A percentile compares a stretch with the other conserved stretches of the same genome.
Evolutionary conservation across 2,329 filamentous ascomycete genomes (phyloP).

Genomic region (Colletotrichum theobromicola): DNA sequence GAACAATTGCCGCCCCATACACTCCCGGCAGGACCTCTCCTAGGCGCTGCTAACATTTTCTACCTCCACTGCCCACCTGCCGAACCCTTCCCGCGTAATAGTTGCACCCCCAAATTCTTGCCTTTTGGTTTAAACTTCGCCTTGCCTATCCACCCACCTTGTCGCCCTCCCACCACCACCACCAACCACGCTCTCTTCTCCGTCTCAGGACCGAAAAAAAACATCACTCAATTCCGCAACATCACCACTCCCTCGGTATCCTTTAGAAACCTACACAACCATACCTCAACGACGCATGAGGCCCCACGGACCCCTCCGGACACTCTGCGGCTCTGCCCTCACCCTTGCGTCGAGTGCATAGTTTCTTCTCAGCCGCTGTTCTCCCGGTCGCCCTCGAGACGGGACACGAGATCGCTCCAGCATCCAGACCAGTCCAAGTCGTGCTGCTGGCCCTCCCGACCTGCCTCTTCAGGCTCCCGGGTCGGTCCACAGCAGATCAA

Average conservation of each 20-base stretch:
- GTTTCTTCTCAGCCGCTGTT: constrained; percentile 11
- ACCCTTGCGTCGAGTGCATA: constrained; percentile 17
- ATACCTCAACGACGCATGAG: constrained; percentile 12
- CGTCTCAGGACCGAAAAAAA: background rate
- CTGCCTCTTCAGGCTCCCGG: constrained; percentile 34
- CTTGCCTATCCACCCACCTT: background rate
- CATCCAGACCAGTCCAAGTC: constrained; percentile 21
- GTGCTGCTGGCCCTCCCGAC: constrained; percentile 40
- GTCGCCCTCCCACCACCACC: background rate
- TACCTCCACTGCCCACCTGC: background rate
- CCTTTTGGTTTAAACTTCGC: background rate
- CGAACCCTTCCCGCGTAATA: constrained; percentile 5
- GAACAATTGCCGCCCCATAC: background rate
- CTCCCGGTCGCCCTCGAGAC: constrained; percentile 23
- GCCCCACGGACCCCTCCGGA: constrained; percentile 1
- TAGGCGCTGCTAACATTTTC: background rate
- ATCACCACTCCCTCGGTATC: background rate
- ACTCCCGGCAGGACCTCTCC: background rate
- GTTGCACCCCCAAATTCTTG: background rate
- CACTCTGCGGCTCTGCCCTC: constrained; percentile 3
- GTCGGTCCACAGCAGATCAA: constrained; percentile 39
- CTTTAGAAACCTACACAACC: background rate
- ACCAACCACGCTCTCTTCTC: background rate
- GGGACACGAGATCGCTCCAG: constrained; percentile 9
- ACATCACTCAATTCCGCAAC: background rate